Evolutionary conservation across 805 yeast genomes (phyloP).

Genomic region (Priceomyces melissophilus): DNA sequence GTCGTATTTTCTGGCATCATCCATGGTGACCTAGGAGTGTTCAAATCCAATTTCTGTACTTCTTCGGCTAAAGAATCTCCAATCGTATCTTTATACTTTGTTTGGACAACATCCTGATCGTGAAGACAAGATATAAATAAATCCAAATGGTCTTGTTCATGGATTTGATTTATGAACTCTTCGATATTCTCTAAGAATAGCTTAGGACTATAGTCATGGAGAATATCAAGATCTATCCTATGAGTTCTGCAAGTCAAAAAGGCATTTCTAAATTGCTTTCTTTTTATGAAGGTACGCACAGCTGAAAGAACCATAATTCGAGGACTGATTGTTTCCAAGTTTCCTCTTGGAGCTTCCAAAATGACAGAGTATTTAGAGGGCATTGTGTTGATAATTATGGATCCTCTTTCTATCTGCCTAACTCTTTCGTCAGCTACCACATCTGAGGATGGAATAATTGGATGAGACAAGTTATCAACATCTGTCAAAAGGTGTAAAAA

Average conservation of each 20-base stretch:
- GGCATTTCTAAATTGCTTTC: conserved; percentile 63
- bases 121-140: conserved; percentile 80
- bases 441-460: conserved; percentile 27
- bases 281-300: conserved; percentile 66
- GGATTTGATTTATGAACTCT: conserved; percentile 65
- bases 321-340: conserved; percentile 89
- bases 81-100: conserved; percentile 77
- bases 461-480: conserved; percentile 28
- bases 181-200: conserved; percentile 63
- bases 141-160: conserved; percentile 73
- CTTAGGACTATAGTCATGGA: conserved; percentile 82
- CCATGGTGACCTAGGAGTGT: conserved; percentile 15
- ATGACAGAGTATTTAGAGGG: conserved; percentile 82
- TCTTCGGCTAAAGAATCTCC: conserved; percentile 12
- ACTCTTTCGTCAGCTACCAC: conserved; percentile 68
- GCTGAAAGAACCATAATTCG: conserved; percentile 86
- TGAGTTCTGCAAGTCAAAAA: conserved; percentile 83
- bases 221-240: conserved; percentile 83
- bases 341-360: conserved; percentile 94
- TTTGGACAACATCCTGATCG: conserved; percentile 78
- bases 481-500: conserved; percentile 65
- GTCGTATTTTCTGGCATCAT: conserved; percentile 15
- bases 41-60: conserved; percentile 11
- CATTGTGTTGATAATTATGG: conserved; percentile 72
- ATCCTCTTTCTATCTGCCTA: conserved; percentile 88